Percentiles rank a stretch among this genome's conserved stretches.
Evolutionary conservation across 805 yeast species (phyloP).

Genomic region (Yarrowia deformans): DNA sequence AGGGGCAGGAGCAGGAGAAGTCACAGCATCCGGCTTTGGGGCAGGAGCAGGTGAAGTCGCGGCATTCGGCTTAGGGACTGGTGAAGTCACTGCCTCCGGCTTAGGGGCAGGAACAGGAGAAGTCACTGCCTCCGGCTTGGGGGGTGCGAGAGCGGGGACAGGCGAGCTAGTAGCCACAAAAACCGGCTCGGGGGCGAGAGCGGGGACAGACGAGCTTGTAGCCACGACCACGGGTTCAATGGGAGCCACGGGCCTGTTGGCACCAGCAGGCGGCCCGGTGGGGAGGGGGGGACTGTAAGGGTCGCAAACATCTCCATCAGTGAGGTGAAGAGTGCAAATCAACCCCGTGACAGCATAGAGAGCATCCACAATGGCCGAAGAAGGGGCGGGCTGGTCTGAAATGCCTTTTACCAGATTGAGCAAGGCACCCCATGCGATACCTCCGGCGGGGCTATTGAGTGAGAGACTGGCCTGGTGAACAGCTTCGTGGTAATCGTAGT

Average conservation of each 20-base stretch:
- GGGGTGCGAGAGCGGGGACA: too few relatives aligned
- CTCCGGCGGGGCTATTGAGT: not conserved
- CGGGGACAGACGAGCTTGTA: too few relatives aligned
- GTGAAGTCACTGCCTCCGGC: too few relatives aligned
- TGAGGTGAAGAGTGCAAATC: not conserved
- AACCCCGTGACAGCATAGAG: not conserved
- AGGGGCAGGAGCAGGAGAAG: too few relatives aligned
- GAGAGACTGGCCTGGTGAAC: not conserved
- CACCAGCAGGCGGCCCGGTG: not conserved
- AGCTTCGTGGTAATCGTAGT: constrained; percentile 7
- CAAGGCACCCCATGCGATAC: not conserved
- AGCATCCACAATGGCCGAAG: not conserved
- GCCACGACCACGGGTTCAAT: too few relatives aligned
- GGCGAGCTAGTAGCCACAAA: too few relatives aligned
- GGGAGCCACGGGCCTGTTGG: not conserved
- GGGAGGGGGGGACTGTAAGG: not conserved
- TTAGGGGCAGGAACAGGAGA: too few relatives aligned
- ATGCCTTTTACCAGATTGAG: not conserved
- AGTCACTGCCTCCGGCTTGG: too few relatives aligned
- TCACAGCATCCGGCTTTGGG: too few relatives aligned
- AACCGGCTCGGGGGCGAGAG: too few relatives aligned
- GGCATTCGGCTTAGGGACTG: too few relatives aligned
- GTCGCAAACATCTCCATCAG: not conserved
- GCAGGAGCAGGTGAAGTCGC: too few relatives aligned
- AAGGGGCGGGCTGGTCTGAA: not conserved